Percentiles rank a stretch among this genome's conserved stretches.
Conservation (phyloP, 768 basidiomycete species). For the Podaxis mareebaensis region DNA sequence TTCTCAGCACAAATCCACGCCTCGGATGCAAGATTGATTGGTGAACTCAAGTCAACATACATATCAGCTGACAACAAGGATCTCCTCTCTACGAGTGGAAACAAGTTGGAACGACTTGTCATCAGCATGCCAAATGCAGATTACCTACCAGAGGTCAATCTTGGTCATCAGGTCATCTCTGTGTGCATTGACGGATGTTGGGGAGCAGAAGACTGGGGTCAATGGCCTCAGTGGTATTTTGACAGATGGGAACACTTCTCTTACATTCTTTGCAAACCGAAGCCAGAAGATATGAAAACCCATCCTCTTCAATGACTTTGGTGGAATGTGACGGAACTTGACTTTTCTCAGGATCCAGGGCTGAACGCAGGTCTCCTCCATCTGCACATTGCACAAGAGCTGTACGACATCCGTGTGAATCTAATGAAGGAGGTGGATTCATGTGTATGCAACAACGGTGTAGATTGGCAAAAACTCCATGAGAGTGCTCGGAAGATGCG, state of each 20-base stretch:
- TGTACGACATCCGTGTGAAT: not conserved
- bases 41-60: not conserved
- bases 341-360: not conserved
- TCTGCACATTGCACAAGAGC: not conserved
- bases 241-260: slow-evolving; percentile 1
- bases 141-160: slow-evolving; percentile 1
- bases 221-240: slow-evolving; percentile 12
- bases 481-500: not conserved
- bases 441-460: not conserved
- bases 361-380: not conserved
- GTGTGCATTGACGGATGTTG: not conserved
- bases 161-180: not conserved
- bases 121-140: slow-evolving; percentile 3
- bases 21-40: not conserved
- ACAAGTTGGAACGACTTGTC: not conserved
- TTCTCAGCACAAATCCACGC: not conserved
- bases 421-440: not conserved
- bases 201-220: slow-evolving; percentile 2
- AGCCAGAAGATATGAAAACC: not conserved
- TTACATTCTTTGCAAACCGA: not conserved
- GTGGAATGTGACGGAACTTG: slow-evolving; percentile 1
- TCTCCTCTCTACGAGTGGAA: not conserved
- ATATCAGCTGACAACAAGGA: not conserved
- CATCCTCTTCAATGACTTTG: slow-evolving; percentile 1
- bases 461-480: not conserved